Conservation (phyloP, 1,284 basidiomycete genomes). For the Moesziomyces antarcticus region DNA sequence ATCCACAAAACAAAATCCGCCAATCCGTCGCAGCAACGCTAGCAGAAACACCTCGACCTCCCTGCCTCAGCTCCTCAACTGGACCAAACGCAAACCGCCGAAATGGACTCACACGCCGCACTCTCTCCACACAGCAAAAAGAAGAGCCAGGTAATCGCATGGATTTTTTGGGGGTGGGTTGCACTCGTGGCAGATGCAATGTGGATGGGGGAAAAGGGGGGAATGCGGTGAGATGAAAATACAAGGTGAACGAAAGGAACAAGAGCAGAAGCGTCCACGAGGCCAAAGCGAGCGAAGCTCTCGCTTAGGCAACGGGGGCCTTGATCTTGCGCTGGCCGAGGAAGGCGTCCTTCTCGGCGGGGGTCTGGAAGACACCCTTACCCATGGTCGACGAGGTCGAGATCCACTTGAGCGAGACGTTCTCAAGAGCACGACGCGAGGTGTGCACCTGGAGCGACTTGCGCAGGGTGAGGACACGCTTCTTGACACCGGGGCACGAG, state of each 20-base stretch:
- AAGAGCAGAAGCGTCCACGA: constrained; percentile 11
- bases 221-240: constrained; percentile 21
- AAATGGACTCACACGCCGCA: too few relatives aligned
- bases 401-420: constrained; percentile 98
- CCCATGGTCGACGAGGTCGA: constrained; percentile 90
- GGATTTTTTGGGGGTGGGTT: constrained; percentile 38
- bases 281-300: constrained; percentile 7
- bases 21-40: too few relatives aligned
- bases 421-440: constrained; percentile 76
- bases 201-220: constrained; percentile 12
- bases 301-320: constrained; percentile 46
- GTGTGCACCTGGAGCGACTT: constrained; percentile 68
- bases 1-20: background rate
- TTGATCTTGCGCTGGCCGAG: constrained; percentile 73
- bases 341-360: constrained; percentile 94
- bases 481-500: constrained; percentile 92
- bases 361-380: constrained; percentile 95
- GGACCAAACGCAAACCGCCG: too few relatives aligned
- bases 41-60: too few relatives aligned
- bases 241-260: constrained; percentile 19
- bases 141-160: constrained; percentile 41
- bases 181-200: constrained; percentile 41
- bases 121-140: background rate
- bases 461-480: constrained; percentile 86
- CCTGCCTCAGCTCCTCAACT: too few relatives aligned